phyloP scores from a whole-genome alignment of 768 basidiomycete genomes.

The Phlebiopsis flavidoalba region DNA sequence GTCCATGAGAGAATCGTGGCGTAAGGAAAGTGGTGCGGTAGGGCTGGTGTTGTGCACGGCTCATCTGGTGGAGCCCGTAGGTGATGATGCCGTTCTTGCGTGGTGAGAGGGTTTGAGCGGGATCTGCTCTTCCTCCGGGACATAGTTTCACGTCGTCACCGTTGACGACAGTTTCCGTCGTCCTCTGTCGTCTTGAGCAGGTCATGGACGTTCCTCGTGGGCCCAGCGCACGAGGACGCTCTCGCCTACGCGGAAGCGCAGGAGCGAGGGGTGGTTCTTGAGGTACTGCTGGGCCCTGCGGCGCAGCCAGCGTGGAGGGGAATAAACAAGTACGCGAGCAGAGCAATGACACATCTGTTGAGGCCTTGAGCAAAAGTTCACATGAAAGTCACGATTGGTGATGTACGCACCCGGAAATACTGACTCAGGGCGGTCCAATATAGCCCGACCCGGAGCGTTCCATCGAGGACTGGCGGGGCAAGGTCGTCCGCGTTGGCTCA shows the following conservation, averaged over 20 bases:
- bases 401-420: slow-evolving; percentile 15
- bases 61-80: slow-evolving; percentile 16
- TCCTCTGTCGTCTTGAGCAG: slow-evolving; percentile 27
- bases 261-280: slow-evolving; percentile 19
- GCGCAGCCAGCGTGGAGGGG: slow-evolving; percentile 20
- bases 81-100: slow-evolving; percentile 9
- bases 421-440: slow-evolving; percentile 16
- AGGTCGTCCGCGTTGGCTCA: slow-evolving; percentile 13
- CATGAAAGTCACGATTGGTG: background rate
- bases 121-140: slow-evolving; percentile 43
- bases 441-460: slow-evolving; percentile 6
- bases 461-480: slow-evolving; percentile 6
- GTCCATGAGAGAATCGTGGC: background rate
- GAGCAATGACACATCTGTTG: slow-evolving; percentile 13
- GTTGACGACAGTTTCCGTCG: slow-evolving; percentile 43
- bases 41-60: background rate
- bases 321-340: slow-evolving; percentile 20
- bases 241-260: slow-evolving; percentile 34
- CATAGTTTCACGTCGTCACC: slow-evolving; percentile 24
- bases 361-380: no score
- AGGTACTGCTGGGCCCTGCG: slow-evolving; percentile 14
- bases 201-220: slow-evolving; percentile 44
- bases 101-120: slow-evolving; percentile 37
- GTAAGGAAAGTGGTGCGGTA: background rate
- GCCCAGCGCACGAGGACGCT: slow-evolving; percentile 41